Evolutionary conservation across 148 eudicot genomes (phyloP).

Genomic region (Silene latifolia): DNA sequence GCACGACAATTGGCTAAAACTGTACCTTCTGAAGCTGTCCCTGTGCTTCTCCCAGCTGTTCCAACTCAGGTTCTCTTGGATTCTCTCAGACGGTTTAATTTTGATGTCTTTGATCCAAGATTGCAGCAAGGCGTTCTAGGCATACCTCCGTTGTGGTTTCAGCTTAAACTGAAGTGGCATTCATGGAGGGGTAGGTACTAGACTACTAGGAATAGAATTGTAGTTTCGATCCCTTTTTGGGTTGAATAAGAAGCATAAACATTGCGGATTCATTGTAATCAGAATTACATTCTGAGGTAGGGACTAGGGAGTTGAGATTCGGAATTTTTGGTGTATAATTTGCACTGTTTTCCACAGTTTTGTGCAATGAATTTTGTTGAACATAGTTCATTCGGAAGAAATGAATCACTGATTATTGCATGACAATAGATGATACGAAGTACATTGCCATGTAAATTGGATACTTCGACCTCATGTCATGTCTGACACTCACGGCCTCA

Average conservation of each 20-base stretch:
- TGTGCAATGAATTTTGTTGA: neutral
- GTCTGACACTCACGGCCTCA: too few species aligned
- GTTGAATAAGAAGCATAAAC: neutral
- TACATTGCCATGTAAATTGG: too few species aligned
- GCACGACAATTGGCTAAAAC: slow-evolving; percentile 68
- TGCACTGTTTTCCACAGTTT: neutral
- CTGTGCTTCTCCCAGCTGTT: slow-evolving; percentile 82
- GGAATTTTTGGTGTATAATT: neutral
- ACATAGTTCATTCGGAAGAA: neutral
- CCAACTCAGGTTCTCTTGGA: slow-evolving; percentile 76
- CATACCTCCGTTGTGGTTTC: slow-evolving; percentile 72
- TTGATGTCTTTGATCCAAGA: slow-evolving; percentile 83
- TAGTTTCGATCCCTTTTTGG: neutral
- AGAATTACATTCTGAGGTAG: neutral
- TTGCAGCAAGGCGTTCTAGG: slow-evolving; percentile 73
- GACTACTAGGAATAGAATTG: too few species aligned
- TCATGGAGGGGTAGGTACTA: slow-evolving; percentile 75
- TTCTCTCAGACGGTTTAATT: slow-evolving; percentile 55
- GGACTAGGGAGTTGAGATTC: neutral
- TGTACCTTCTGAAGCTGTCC: slow-evolving; percentile 64
- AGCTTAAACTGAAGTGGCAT: slow-evolving; percentile 81
- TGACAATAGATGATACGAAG: too few species aligned
- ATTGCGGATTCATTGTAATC: neutral
- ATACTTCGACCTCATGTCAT: too few species aligned
- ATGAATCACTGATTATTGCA: neutral